A percentile compares a stretch with the other conserved stretches of the same genome.
phyloP scores from a whole-genome alignment of 2,329 filamentous ascomycete genomes.

The Parastagonospora avenae region DNA sequence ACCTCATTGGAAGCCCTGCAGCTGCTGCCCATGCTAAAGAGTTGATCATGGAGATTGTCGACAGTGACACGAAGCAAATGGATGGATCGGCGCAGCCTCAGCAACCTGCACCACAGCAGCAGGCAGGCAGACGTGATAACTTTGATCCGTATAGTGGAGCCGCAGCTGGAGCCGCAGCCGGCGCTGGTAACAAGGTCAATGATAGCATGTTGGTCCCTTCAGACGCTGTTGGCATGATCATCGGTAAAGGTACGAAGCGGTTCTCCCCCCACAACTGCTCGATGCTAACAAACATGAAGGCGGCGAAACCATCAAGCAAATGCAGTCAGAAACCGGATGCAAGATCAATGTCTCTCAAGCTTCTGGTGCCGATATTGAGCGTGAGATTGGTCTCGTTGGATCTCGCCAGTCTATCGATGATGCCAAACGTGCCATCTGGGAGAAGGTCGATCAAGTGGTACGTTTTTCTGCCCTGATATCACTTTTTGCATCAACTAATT shows the following conservation, averaged over 20 bases:
- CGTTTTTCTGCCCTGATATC: slow-evolving; percentile 43
- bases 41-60: slow-evolving; percentile 90
- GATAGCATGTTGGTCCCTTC: slow-evolving; percentile 86
- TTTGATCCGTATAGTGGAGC: slow-evolving; percentile 51
- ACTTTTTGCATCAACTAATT: slow-evolving; percentile 17
- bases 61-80: slow-evolving; percentile 73
- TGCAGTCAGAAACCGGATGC: slow-evolving; percentile 85
- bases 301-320: slow-evolving; percentile 91
- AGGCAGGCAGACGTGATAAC: slow-evolving; percentile 41
- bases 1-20: slow-evolving; percentile 79
- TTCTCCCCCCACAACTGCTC: not conserved
- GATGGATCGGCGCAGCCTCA: slow-evolving; percentile 33
- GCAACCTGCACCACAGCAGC: slow-evolving; percentile 18
- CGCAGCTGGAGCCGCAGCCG: slow-evolving; percentile 39
- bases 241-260: slow-evolving; percentile 71
- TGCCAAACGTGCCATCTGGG: slow-evolving; percentile 84
- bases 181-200: slow-evolving; percentile 67
- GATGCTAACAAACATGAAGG: slow-evolving; percentile 50
- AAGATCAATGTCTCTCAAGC: slow-evolving; percentile 93
- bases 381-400: slow-evolving; percentile 86
- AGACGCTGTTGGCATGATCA: slow-evolving; percentile 94
- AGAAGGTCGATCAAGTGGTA: slow-evolving; percentile 90
- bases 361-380: slow-evolving; percentile 77
- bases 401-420: slow-evolving; percentile 75
- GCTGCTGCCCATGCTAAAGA: slow-evolving; percentile 81